Evolutionary conservation across 208 protist species (phyloP).

Genomic region (Crithidia sp.): DNA sequence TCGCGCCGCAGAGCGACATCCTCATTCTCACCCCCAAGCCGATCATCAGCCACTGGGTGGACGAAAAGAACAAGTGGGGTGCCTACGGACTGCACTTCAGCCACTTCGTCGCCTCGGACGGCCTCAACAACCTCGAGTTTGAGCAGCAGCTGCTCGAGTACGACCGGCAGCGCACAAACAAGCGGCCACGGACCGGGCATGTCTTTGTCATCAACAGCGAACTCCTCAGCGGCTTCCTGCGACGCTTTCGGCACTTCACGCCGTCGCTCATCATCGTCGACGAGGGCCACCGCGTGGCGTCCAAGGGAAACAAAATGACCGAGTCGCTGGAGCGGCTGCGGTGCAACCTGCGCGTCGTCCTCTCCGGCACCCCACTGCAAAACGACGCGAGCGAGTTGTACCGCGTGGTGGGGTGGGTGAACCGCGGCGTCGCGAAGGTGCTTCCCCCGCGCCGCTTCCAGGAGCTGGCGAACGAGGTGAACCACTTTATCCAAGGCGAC

Average conservation of each 20-base stretch:
- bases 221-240: constrained; percentile 55
- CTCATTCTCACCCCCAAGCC: constrained; percentile 84
- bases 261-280: constrained; percentile 86
- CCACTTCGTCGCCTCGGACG: constrained; percentile 69
- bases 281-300: constrained; percentile 80
- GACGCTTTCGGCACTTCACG: constrained; percentile 52
- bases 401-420: constrained; percentile 81
- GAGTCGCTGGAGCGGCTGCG: constrained; percentile 55
- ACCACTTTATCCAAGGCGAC: constrained; percentile 77
- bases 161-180: constrained; percentile 42
- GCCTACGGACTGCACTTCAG: constrained; percentile 65
- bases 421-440: constrained; percentile 50
- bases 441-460: constrained; percentile 62
- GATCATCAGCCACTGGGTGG: constrained; percentile 81
- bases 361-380: constrained; percentile 92
- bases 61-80: constrained; percentile 78
- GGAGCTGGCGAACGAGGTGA: constrained; percentile 62
- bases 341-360: constrained; percentile 68
- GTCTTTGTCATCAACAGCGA: constrained; percentile 85
- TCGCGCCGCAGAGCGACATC: constrained; percentile 51
- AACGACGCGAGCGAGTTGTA: constrained; percentile 89
- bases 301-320: constrained; percentile 70
- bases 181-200: constrained; percentile 45
- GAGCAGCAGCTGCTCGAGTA: constrained; percentile 57
- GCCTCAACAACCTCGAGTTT: constrained; percentile 39